Evolutionary conservation across 176 grass and related monocot genomes (phyloP), one percentile per base, ranked within the genome.

Genomic region (Oryza nivara): DNA sequence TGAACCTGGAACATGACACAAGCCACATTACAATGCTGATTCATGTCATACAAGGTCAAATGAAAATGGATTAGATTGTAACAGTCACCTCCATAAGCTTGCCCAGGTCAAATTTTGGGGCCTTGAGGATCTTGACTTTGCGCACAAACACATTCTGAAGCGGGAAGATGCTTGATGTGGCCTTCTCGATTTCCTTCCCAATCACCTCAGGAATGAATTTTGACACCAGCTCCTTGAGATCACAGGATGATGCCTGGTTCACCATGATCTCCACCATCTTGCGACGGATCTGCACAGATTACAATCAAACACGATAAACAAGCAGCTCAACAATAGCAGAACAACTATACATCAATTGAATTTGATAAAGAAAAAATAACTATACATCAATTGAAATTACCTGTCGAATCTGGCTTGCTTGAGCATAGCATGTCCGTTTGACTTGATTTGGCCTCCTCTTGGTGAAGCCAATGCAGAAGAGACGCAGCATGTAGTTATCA

Each of bases 381-480:
- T 26, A 61, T 13, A n/a, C 9, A 66, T 48, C 3, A 43, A 70
- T 64, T 15, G 4, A 45, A 46, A 34, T 75, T 83, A 95, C 96
- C 91, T 98, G 93, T 49, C 93, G 72, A 67, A 98, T 95, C 72
- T 98, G 96, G 25, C 93, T 95, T 19, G 85, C 87, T 79, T 95
- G 96, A 0, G 96, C 93, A 1, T 98, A 98, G 77, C 96, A 98
- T 15, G 96, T 95, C 7, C 96, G 85, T 86, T 95, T 98, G 1
- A 98, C 96, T 52, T 98, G 96, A 63, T 98, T 98, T 0, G 88
- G 82, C 2, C 96, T 81, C 69, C 96, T 95, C 80, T 92, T 95
- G 5, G 96, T 98, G 82, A 98, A 98, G 44, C 84, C 93, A 28
- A 98, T 98, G 81, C 93, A 93, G 74, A 95, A 98, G 44, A 95